Evolutionary conservation across 2,329 filamentous ascomycete species (phyloP).

Genomic region (Trichoderma cornu-damae): DNA sequence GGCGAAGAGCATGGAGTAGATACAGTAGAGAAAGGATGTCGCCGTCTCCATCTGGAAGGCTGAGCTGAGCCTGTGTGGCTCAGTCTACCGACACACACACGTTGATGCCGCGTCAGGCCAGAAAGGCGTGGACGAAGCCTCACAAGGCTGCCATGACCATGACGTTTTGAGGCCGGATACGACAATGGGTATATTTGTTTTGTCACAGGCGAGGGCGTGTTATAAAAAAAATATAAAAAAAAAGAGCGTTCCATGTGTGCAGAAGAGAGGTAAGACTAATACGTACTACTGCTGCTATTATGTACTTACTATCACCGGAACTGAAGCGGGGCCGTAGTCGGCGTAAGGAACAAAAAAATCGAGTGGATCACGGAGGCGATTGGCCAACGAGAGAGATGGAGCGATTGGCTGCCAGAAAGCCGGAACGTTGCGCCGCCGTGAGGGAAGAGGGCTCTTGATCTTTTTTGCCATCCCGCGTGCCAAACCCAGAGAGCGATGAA

Average conservation of each 20-base stretch:
- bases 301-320: not conserved
- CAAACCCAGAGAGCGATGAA: not conserved
- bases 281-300: no score
- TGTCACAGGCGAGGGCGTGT: no score
- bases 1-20: no score
- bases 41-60: not conserved
- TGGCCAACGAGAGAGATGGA: constrained; percentile 6
- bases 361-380: not conserved
- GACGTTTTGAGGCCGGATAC: no score
- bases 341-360: not conserved
- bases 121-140: not conserved
- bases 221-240: no score
- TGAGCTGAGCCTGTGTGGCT: not conserved
- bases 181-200: no score
- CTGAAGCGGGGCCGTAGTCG: constrained; percentile 6
- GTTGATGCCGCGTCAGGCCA: not conserved
- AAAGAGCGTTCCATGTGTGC: no score
- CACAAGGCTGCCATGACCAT: no score
- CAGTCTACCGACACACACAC: not conserved
- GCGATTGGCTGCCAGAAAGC: constrained; percentile 7
- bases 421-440: not conserved
- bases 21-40: not conserved
- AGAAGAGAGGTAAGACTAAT: no score
- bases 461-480: not conserved
- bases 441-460: not conserved